phyloP scores from a whole-genome alignment of 805 yeast species.

The Lipomyces japonicus region DNA sequence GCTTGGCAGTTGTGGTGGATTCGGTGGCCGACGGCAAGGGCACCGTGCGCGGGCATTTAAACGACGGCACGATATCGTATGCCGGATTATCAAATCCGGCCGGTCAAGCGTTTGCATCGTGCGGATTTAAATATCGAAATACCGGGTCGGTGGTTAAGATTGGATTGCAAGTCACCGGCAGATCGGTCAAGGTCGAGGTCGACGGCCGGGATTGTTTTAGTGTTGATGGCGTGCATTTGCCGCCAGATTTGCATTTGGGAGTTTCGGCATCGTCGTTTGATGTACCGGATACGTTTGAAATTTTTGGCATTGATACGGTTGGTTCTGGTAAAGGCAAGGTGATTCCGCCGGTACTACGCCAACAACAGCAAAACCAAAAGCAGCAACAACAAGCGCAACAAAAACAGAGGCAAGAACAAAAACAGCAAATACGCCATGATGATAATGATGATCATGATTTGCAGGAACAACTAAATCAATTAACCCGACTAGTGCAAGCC shows the following conservation, averaged over 20 bases:
- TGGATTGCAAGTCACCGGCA: constrained; percentile 32
- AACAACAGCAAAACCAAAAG: background rate
- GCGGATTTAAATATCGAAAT: constrained; percentile 39
- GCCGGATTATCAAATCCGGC: constrained; percentile 29
- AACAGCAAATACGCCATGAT: constrained; percentile 1
- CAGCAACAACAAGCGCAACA: constrained; percentile 4
- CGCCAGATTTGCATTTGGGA: constrained; percentile 37
- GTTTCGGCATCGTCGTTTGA: constrained; percentile 35
- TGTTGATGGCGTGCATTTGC: constrained; percentile 36
- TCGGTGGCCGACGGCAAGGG: constrained; percentile 35
- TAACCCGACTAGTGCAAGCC: background rate
- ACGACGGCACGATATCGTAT: constrained; percentile 38
- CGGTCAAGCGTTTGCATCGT: constrained; percentile 38
- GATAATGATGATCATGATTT: background rate
- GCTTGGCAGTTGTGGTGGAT: constrained; percentile 41
- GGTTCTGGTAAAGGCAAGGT: constrained; percentile 12
- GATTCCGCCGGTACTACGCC: background rate
- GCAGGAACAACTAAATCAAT: background rate
- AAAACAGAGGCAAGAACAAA: constrained; percentile 5
- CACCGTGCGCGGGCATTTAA: constrained; percentile 41
- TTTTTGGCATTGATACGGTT: constrained; percentile 18
- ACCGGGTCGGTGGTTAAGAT: constrained; percentile 35
- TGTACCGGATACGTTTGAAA: constrained; percentile 26
- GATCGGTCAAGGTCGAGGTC: constrained; percentile 34
- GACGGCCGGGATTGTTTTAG: constrained; percentile 41